Percentiles rank a stretch among this genome's conserved stretches.
Conservation (phyloP, 2,329 filamentous ascomycete species). For the Stylonectria norvegica region DNA sequence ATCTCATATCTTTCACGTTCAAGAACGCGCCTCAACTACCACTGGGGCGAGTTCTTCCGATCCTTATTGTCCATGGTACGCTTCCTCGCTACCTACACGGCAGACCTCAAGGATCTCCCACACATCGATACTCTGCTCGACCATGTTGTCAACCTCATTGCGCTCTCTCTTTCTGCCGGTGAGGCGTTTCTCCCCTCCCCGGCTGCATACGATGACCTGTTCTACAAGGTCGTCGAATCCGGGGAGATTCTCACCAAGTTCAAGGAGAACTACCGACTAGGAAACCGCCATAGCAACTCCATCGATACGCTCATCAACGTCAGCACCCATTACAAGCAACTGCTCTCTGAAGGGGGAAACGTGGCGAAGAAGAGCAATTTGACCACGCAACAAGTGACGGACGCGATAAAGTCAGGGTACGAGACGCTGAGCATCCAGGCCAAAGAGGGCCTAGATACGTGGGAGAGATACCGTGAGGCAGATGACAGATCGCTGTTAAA, state of each 20-base stretch:
- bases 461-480: constrained; percentile 82
- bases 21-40: constrained; percentile 77
- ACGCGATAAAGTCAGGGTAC: constrained; percentile 94
- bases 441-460: constrained; percentile 79
- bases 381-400: constrained; percentile 78
- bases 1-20: constrained; percentile 81
- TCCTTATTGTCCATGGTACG: constrained; percentile 82
- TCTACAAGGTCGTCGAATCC: constrained; percentile 96
- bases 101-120: constrained; percentile 67
- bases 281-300: constrained; percentile 59
- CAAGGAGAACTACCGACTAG: constrained; percentile 67
- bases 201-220: constrained; percentile 88
- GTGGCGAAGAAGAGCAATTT: constrained; percentile 55
- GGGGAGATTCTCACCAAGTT: constrained; percentile 81
- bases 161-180: constrained; percentile 78
- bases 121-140: constrained; percentile 73
- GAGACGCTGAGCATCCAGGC: constrained; percentile 90
- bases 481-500: constrained; percentile 83
- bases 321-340: constrained; percentile 78
- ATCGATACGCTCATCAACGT: constrained; percentile 84
- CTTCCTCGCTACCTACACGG: constrained; percentile 83
- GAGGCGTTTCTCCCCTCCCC: constrained; percentile 88
- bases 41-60: constrained; percentile 95
- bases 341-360: constrained; percentile 60
- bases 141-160: constrained; percentile 76